phyloP scores from a whole-genome alignment of 371 early-diverging fungal species.

The Rhizomucor pusillus region DNA sequence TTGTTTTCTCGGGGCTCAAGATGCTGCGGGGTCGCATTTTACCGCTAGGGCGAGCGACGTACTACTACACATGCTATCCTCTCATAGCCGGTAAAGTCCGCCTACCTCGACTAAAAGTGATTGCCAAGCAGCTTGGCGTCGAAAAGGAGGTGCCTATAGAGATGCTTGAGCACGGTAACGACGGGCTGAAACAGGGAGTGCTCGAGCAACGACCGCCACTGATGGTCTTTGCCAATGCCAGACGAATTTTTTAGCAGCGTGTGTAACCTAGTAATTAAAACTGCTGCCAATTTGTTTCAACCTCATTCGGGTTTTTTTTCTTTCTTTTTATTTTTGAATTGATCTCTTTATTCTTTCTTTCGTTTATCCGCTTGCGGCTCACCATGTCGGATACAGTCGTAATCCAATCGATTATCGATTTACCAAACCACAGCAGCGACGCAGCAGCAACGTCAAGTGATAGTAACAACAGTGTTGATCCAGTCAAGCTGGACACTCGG shows the following conservation, averaged over 20 bases:
- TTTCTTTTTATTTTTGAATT: no score
- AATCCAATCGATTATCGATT: no score
- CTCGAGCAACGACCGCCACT: conserved; percentile 14
- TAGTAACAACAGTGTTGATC: no score
- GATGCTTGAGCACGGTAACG: conserved; percentile 20
- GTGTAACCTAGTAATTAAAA: no score
- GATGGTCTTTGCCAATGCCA: conserved; percentile 27
- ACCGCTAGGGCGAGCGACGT: conserved; percentile 39
- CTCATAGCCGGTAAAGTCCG: conserved; percentile 51
- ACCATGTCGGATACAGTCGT: no score
- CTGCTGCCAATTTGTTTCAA: no score
- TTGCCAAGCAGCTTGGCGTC: conserved; percentile 30
- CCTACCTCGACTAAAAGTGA: conserved; percentile 52
- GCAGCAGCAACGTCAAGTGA: no score
- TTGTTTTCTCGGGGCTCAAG: conserved; percentile 73
- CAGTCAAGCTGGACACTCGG: no score
- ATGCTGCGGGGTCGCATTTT: conserved; percentile 55
- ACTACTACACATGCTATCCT: conserved; percentile 47
- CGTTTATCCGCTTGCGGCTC: no score
- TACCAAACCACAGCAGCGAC: no score
- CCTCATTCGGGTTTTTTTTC: no score
- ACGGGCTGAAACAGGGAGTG: conserved; percentile 19
- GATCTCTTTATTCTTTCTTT: no score
- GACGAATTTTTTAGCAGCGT: conserved; percentile 17
- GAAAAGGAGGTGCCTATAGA: conserved; percentile 39